Percentiles rank a stretch among this genome's conserved stretches.
Evolutionary conservation across 1,284 basidiomycete genomes (phyloP).

Genomic region (Ceratobasidium sp.): DNA sequence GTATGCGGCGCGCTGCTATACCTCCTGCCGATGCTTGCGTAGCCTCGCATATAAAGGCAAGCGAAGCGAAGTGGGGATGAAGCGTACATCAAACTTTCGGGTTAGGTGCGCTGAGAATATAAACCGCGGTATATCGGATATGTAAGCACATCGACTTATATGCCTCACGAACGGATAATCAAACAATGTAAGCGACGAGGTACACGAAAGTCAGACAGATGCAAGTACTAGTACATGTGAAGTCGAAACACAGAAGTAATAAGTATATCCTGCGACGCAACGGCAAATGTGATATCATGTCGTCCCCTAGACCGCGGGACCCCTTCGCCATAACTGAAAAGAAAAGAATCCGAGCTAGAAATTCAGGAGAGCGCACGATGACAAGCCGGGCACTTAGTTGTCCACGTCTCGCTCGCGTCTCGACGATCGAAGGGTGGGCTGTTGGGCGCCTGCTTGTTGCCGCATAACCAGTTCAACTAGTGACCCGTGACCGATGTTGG

Average conservation of each 20-base stretch:
- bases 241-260: too few relatives aligned
- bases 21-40: conserved; percentile 38
- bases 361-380: background rate
- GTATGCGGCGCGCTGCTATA: conserved; percentile 34
- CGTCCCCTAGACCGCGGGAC: conserved; percentile 29
- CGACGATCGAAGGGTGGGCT: conserved; percentile 32
- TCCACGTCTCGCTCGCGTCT: conserved; percentile 46
- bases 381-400: conserved; percentile 40
- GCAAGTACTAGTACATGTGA: too few relatives aligned
- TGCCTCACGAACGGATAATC: too few relatives aligned
- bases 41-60: background rate
- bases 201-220: too few relatives aligned
- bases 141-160: too few relatives aligned
- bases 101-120: too few relatives aligned
- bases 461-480: background rate
- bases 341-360: background rate
- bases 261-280: too few relatives aligned
- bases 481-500: too few relatives aligned
- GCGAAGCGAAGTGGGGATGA: too few relatives aligned
- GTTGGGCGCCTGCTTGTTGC: conserved; percentile 24
- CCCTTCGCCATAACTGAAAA: conserved; percentile 21
- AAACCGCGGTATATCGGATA: too few relatives aligned
- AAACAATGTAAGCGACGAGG: too few relatives aligned
- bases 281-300: background rate
- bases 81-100: too few relatives aligned